Evolutionary conservation across 2,329 filamentous ascomycete genomes (phyloP).

Genomic region (Orbilia brochopaga): DNA sequence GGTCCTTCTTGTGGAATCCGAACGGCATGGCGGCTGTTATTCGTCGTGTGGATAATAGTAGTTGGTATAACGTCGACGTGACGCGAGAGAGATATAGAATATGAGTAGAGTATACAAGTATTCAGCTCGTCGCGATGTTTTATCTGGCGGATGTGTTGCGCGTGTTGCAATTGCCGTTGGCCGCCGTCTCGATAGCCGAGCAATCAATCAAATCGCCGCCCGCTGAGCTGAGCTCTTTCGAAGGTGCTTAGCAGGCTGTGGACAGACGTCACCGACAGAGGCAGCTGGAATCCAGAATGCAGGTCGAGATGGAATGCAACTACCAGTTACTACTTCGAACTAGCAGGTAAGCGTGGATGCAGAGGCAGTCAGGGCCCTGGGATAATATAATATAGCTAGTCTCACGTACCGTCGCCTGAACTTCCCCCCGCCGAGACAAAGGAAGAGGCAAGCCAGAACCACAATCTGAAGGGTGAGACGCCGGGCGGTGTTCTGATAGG

Average conservation of each 20-base stretch:
- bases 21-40: constrained; percentile 30
- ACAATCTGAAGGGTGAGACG: constrained; percentile 8
- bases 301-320: not conserved
- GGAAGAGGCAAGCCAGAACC: not conserved
- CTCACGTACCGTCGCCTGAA: too few species aligned
- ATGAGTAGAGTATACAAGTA: too few species aligned
- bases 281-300: not conserved
- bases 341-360: not conserved
- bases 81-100: not conserved
- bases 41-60: not conserved
- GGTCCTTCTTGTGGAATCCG: constrained; percentile 47
- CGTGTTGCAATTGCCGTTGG: constrained; percentile 28
- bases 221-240: too few species aligned
- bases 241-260: too few species aligned
- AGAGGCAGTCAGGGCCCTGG: not conserved
- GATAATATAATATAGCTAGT: not conserved
- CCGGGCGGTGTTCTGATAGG: constrained; percentile 9
- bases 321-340: too few species aligned
- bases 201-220: not conserved
- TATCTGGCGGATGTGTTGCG: constrained; percentile 30
- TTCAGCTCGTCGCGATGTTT: too few species aligned
- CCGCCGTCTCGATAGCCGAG: not conserved
- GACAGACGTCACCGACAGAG: not conserved
- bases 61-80: not conserved
- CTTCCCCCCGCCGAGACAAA: not conserved